Evolutionary conservation across 805 yeast species (phyloP), one percentile per base, ranked within the genome.

Genomic region (Saturnispora zaruensis): DNA sequence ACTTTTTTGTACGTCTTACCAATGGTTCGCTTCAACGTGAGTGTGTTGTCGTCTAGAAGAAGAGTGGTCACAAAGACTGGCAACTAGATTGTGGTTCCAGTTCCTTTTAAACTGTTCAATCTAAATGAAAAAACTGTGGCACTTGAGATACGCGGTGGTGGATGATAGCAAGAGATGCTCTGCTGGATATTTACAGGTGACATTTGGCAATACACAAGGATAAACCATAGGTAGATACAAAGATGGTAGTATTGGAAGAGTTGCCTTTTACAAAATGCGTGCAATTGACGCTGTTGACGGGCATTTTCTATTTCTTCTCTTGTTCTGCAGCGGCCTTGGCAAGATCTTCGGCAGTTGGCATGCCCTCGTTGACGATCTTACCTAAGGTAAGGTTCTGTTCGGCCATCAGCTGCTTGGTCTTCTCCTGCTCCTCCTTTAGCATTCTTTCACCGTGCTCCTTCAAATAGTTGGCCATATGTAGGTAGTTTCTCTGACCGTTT

Each of bases 401-500:
- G 53, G 89, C 89, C 71, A 86, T 74, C 62, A 87, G 78, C 63
- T 86, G 91, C 68, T 86, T 85, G 64, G 83, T 79, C 61, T 82
- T 83, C 55, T 75, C 79, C 57, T 81, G 88, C 68, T 91, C 95
- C 71, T 90, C 96, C 61, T 84, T 87, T 59, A 89, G 75, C 60
- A 87, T 73, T 67, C 84, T 81, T 47, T 71, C 76, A 50, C 78
- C 79, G 63, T 78, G 76, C 60, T 77, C 82, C 54, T 73, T 67
- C 59, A 78, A 69, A 60, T 75, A 78, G 57, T 67, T 76, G 70
- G 82, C 81, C 80, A 88, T 85, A 58, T 81, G 80, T 59, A 83
- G 81, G 66, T 88, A 91, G 66, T 87, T 88, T 71, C 81, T 79
- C 68, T 88, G 96, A 59, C 96, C 96, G 64, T 87, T 91, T 64